Evolutionary conservation across 2,329 filamentous ascomycete species (phyloP), one percentile per base, ranked within the genome.

Genomic region (Talaromyces sp.): DNA sequence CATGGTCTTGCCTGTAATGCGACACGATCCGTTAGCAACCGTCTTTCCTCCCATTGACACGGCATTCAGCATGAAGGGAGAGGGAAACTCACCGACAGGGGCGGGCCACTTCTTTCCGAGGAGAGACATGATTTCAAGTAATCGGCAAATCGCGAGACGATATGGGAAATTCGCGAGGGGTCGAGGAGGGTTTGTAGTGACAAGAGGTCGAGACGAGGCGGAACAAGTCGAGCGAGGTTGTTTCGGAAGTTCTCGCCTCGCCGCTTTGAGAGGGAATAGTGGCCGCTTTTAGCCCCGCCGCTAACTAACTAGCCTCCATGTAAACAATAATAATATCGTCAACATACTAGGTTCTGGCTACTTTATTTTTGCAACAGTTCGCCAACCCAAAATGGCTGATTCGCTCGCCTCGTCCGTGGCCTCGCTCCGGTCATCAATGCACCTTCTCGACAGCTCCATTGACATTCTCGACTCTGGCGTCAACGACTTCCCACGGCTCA

Each of bases 51-150:
- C n/a, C 34, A 60, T 8, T 6, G 28, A 44, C 33, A 6, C 33
- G 18, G 42, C 34, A 31, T 36, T 54, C 27, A 27, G 42, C 55
- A 34, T 7, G 27, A 14, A 30, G 12, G 34, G 5, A 2, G 36
- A 36, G 23, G 23, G 56, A 30, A 47, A 88, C 90, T 74, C 86
- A 94, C 90, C 82, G 78, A 93, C 81, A 71, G 89, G 89, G 75
- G 86, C 84, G 72, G 88, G 87, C 82, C 91, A 94, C 84, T 92
- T 93, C 85, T 92, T 93, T 77, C 88, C 88, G 79, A 93, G 84
- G 81, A 89, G 86, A 82, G 85, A 86, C 89, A 92, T 91, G 73
- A 23, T 53, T 31, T 30, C 44, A 9, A 47, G 23, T 4, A 47
- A 28, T 59, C 28, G 34, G 12, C 18, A 53, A 12, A n/a, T 9